These are phyloP conservation scores for Calonectria hawksworthii DNA, from an alignment of 2,329 filamentous ascomycete species.

Conservation along the genomic window DNA sequence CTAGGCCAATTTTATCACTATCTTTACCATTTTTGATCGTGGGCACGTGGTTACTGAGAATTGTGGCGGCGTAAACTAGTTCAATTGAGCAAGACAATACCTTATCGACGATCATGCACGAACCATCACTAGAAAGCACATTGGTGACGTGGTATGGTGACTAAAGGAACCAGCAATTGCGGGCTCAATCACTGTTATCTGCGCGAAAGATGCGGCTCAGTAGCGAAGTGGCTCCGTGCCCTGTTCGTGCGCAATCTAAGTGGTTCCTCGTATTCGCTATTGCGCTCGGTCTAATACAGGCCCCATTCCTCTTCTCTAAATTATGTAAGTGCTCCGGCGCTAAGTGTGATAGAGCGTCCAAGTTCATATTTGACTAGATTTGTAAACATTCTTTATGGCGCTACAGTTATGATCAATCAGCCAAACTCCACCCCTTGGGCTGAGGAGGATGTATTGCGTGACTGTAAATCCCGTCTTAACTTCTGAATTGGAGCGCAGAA, in stretches of 20 bases:
- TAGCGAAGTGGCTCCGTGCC: not conserved
- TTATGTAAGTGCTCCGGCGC: not conserved
- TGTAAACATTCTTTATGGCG: not conserved
- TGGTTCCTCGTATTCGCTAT: not conserved
- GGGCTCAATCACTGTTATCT: not conserved
- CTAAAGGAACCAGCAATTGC: not conserved
- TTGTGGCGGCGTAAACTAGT: too few species aligned
- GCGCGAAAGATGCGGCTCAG: not conserved
- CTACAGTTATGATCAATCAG: not conserved
- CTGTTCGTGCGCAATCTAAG: not conserved
- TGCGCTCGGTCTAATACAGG: too few species aligned
- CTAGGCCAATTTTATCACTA: too few species aligned
- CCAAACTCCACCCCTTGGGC: not conserved
- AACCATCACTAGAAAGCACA: not conserved
- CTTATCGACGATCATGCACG: too few species aligned
- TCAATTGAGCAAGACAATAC: not conserved
- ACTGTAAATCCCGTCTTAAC: too few species aligned
- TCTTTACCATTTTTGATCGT: too few species aligned
- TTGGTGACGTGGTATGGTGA: not conserved
- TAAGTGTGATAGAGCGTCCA: not conserved
- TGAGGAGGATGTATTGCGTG: not conserved
- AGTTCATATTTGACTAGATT: not conserved
- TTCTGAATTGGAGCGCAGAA: not conserved
- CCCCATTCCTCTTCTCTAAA: not conserved
- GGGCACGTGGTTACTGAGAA: too few species aligned